Base-by-base conservation (phyloP, 257 asterid genomes). In the Solanum virginianum region DNA sequence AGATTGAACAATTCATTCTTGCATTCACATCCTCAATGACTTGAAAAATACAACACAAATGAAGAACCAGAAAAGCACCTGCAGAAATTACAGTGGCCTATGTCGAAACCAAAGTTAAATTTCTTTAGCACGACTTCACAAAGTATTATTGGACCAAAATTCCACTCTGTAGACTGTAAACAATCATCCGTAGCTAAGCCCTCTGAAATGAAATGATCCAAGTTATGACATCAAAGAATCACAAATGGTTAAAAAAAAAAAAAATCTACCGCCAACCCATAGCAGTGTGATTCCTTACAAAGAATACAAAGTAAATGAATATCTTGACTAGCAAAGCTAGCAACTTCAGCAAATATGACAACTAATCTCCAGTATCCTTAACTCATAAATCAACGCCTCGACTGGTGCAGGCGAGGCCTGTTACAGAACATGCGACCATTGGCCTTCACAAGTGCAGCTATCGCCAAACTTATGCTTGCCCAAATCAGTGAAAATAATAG, bases 381-480 rank as follows among this genome's bases (percentile, higher is more conserved):
- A 86, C 68, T 69, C 29, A 49, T 85, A 56, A 85, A 88, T 96
- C 91, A 92, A 85, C 63, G 89, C 59, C 94, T 87, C 80, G 98
- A 95, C 86, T 88, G 94, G 90, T 92, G 93, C 56, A 96, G 92
- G 55, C 97, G 99, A 63, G 99, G 99, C 24, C 98, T 93, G 86
- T 96, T 92, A 69, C 99, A 96, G 94, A 96, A 96, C 63, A 85
- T 26, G 45, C 95, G 96, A 54, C 98, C 98, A 80, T 94, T 90
- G 82, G 94, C 90, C 92, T 87, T 94, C 85, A 96, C 98, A 65
- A 92, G 80, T 65, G 91, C 92, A 68, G 92, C 94, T 36, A 93
- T 89, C 13, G 84, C 91, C 87, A 90, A 82, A 88, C 98, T 94
- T 89, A 91, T 80, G 90, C 97, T 81, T 53, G 93, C 95, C 99